Evolutionary conservation across 306 rosid species (phyloP).

Genomic region (Dryas alaskensis): DNA sequence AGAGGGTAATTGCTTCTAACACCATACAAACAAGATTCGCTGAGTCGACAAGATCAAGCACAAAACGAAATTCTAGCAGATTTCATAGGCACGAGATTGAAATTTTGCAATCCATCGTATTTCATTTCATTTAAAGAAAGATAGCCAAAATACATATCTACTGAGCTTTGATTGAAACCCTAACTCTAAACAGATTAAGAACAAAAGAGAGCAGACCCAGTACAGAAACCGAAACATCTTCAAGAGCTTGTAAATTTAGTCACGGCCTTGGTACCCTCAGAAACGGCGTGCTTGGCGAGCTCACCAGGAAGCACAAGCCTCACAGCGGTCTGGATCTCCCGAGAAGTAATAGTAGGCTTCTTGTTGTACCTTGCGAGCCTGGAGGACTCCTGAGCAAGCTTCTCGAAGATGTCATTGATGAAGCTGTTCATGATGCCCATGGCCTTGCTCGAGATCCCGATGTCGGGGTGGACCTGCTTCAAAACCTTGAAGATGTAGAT

Average conservation of each 20-base stretch:
- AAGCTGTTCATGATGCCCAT: slow-evolving; percentile 81
- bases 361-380: slow-evolving; percentile 75
- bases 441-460: slow-evolving; percentile 72
- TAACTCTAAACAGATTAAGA: too few relatives aligned
- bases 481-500: slow-evolving; percentile 75
- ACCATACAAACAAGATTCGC: too few relatives aligned
- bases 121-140: too few relatives aligned
- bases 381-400: slow-evolving; percentile 66
- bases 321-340: slow-evolving; percentile 80
- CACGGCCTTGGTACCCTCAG: slow-evolving; percentile 74
- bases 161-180: too few relatives aligned
- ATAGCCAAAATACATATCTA: too few relatives aligned
- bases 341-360: slow-evolving; percentile 67
- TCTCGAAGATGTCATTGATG: slow-evolving; percentile 73
- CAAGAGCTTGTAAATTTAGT: slow-evolving; percentile 63
- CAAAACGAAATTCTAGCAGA: too few relatives aligned
- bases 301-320: slow-evolving; percentile 70
- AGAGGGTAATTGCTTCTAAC: too few relatives aligned
- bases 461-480: slow-evolving; percentile 73
- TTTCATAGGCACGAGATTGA: too few relatives aligned
- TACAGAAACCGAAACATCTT: neutral
- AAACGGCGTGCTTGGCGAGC: slow-evolving; percentile 68
- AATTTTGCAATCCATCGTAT: too few relatives aligned
- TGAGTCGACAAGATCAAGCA: too few relatives aligned
- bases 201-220: too few relatives aligned